Percentiles rank a stretch among this genome's conserved stretches.
These are phyloP conservation scores for Davidsoniella australis DNA, from an alignment of 2,329 filamentous ascomycete genomes.

Conservation along the genomic window DNA sequence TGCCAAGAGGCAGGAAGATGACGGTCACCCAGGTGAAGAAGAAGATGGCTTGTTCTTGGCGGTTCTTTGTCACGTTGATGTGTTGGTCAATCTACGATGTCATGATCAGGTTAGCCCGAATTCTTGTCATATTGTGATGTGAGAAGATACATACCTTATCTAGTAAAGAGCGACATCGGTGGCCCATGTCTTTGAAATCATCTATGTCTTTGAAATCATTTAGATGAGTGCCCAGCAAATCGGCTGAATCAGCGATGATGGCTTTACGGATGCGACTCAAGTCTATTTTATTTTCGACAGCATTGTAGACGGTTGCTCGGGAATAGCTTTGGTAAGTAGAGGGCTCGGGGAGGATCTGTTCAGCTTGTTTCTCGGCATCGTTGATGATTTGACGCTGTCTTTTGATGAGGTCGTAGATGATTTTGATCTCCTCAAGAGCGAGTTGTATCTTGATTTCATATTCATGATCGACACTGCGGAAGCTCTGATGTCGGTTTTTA, in stretches of 20 bases:
- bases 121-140: slow-evolving; percentile 9
- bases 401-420: neutral
- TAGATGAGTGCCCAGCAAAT: neutral
- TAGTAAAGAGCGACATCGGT: neutral
- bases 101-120: slow-evolving; percentile 15
- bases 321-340: no score
- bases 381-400: neutral
- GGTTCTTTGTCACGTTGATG: slow-evolving; percentile 25
- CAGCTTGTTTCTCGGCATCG: neutral
- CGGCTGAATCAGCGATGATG: no score
- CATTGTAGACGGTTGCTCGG: no score
- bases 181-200: neutral
- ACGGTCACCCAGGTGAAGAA: slow-evolving; percentile 33
- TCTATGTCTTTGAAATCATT: neutral
- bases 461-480: neutral
- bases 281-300: neutral
- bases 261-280: neutral
- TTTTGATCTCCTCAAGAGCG: neutral
- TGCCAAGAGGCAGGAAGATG: slow-evolving; percentile 29
- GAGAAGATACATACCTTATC: slow-evolving; percentile 21
- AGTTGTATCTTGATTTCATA: neutral
- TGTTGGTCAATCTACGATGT: slow-evolving; percentile 15
- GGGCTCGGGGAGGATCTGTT: neutral
- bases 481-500: neutral
- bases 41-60: slow-evolving; percentile 31